These are phyloP conservation scores for Diddensiella transvaalensis DNA, from an alignment of 805 yeast species.

Conservation along the genomic window DNA sequence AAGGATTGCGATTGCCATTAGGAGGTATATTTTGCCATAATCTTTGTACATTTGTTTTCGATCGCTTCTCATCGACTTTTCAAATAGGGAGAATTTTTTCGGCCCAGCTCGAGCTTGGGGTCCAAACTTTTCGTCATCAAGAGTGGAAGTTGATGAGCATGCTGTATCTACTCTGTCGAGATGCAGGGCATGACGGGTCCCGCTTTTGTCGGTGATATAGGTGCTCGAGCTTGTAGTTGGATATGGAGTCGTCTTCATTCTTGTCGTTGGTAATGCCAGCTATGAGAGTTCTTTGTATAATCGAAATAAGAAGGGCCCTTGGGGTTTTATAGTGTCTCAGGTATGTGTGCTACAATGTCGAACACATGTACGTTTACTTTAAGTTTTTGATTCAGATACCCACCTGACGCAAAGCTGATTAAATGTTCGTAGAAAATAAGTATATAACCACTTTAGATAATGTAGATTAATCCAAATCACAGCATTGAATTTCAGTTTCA, in stretches of 20 bases:
- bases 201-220: not conserved
- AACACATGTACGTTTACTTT: too few species aligned
- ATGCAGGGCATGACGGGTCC: not conserved
- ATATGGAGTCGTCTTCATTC: not conserved
- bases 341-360: too few species aligned
- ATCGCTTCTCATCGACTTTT: not conserved
- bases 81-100: not conserved
- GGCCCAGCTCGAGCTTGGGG: not conserved
- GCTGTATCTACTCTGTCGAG: not conserved
- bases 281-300: too few species aligned
- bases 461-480: too few species aligned
- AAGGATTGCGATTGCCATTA: conserved; percentile 23
- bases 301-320: too few species aligned
- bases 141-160: not conserved
- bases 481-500: too few species aligned
- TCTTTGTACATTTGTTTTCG: not conserved
- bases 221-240: not conserved
- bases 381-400: too few species aligned
- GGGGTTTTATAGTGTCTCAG: too few species aligned
- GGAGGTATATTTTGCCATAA: not conserved
- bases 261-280: too few species aligned
- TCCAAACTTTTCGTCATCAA: not conserved
- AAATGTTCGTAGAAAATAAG: too few species aligned
- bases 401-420: too few species aligned
- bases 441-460: too few species aligned